Evolutionary conservation across 345 rosid species (phyloP).

Genomic region (Salix koriyanagi): DNA sequence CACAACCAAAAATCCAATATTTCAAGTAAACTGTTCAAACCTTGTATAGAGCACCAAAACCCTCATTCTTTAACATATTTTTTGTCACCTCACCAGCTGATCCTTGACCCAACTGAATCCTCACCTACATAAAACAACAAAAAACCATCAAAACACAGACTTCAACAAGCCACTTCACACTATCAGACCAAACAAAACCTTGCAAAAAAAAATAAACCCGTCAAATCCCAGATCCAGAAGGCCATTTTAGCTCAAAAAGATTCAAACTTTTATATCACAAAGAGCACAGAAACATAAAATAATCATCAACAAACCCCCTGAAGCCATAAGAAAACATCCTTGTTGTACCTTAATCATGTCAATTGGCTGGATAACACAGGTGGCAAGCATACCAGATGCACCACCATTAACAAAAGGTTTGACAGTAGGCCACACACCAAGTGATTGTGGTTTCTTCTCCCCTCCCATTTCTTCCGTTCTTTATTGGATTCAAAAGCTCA

Average conservation of each 20-base stretch:
- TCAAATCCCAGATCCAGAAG: constrained; percentile 38
- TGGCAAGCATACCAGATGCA: constrained; percentile 95
- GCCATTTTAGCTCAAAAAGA: constrained; percentile 4
- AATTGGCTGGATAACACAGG: constrained; percentile 95
- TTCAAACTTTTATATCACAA: constrained; percentile 1
- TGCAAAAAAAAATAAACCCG: neutral
- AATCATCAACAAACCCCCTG: neutral
- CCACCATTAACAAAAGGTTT: constrained; percentile 98
- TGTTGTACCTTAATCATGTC: constrained; percentile 86
- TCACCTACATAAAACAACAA: constrained; percentile 56
- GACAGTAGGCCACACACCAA: constrained; percentile 71
- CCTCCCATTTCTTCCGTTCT: constrained; percentile 32
- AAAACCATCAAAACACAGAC: constrained; percentile 14
- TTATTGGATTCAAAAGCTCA: neutral
- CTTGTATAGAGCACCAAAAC: constrained; percentile 90
- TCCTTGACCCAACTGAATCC: constrained; percentile 98
- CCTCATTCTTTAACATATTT: constrained; percentile 81
- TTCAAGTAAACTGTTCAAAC: constrained; percentile 26
- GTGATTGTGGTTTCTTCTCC: constrained; percentile 56
- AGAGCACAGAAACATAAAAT: neutral
- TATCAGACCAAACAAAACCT: neutral
- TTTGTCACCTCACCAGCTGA: constrained; percentile 71
- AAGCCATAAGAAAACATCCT: neutral
- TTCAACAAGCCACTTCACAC: neutral
- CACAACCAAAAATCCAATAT: neutral